A percentile compares a stretch with the other conserved stretches of the same genome.
phyloP scores from a whole-genome alignment of 176 grass and related monocot species.

The Pharus latifolius region DNA sequence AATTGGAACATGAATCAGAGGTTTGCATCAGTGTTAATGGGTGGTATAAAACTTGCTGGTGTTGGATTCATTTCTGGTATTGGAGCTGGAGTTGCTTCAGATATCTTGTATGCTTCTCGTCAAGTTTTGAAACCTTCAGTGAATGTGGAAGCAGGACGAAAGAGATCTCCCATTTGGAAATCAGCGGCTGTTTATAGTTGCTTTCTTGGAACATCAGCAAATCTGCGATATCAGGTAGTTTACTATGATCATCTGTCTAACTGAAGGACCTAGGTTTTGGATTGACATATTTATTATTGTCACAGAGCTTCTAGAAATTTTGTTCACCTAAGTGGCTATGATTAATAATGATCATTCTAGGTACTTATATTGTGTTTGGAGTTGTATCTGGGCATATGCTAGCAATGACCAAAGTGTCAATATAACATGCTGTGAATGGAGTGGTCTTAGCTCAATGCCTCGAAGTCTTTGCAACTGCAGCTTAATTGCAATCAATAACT shows the following conservation, averaged over 20 bases:
- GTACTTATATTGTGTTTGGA: not conserved
- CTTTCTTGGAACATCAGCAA: conserved; percentile 94
- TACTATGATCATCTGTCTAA: not conserved
- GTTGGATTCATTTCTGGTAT: conserved; percentile 93
- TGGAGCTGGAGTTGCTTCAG: conserved; percentile 88
- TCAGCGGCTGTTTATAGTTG: conserved; percentile 68
- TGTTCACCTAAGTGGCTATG: not conserved
- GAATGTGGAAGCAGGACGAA: conserved; percentile 20
- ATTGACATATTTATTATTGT: not conserved
- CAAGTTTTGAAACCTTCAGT: conserved; percentile 51
- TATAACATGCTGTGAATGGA: not conserved
- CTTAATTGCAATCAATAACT: not conserved
- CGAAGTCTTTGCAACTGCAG: not conserved
- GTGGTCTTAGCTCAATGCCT: not conserved
- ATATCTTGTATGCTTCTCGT: conserved; percentile 50
- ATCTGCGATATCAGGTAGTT: conserved; percentile 93
- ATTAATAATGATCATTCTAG: not conserved
- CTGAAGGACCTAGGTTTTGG: not conserved
- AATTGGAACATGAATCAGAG: conserved; percentile 78
- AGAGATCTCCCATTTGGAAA: conserved; percentile 72
- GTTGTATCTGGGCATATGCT: not conserved
- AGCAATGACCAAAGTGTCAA: not conserved
- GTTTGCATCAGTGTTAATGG: conserved; percentile 75
- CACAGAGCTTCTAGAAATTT: not conserved
- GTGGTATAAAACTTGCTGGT: conserved; percentile 80